Percentiles rank a stretch among this genome's conserved stretches.
These are phyloP conservation scores for Fusarium tupiense DNA, from an alignment of 2,329 filamentous ascomycete genomes.

Conservation along the genomic window DNA sequence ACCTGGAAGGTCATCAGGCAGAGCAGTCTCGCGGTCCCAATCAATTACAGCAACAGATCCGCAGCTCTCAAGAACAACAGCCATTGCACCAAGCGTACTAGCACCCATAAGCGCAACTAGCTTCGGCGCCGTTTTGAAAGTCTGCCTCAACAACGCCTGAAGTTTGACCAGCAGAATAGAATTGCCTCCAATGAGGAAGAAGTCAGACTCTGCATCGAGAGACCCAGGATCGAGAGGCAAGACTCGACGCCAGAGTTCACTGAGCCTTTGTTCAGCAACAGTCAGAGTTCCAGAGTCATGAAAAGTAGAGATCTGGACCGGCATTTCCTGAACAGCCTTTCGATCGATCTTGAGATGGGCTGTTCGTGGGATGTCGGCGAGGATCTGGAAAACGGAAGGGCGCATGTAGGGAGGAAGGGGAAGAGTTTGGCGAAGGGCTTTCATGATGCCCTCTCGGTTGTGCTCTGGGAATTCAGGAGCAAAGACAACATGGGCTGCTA, in stretches of 20 bases:
- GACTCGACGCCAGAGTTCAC: not conserved
- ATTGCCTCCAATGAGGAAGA: conserved; percentile 2
- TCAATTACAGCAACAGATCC: not conserved
- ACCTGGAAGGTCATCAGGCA: rapidly evolving
- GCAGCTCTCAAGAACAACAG: not conserved
- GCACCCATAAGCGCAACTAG: not conserved
- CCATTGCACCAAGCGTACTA: not conserved
- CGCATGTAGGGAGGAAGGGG: not conserved
- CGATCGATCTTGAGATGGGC: not conserved
- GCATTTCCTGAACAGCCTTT: not conserved
- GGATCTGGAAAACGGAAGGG: not conserved
- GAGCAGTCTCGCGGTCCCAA: not conserved
- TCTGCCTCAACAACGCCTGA: not conserved
- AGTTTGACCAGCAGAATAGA: not conserved
- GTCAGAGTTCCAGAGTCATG: not conserved
- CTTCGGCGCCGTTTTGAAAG: not conserved
- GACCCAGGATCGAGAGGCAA: not conserved
- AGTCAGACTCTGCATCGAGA: not conserved
- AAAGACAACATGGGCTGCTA: not conserved
- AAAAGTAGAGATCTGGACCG: not conserved
- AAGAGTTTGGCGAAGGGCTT: rapidly evolving
- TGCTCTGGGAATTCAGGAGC: not conserved
- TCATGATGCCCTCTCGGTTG: not conserved
- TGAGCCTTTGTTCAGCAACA: not conserved
- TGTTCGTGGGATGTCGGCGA: not conserved